phyloP scores from a whole-genome alignment of 768 basidiomycete species.

The Lactifluus volemus region DNA sequence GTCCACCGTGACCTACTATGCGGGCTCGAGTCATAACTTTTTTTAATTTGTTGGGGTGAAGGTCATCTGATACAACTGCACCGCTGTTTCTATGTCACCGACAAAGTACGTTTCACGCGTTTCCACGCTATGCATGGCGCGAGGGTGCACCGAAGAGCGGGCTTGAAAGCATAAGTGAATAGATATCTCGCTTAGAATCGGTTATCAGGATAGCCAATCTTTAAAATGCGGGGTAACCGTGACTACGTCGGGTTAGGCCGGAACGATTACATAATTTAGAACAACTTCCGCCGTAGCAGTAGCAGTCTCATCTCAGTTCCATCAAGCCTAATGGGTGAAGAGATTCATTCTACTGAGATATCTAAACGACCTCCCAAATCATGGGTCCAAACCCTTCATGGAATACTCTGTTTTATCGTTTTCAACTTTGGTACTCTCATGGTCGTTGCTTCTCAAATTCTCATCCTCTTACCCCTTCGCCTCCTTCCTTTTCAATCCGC shows the following conservation, averaged over 20 bases:
- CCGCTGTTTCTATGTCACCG: neutral
- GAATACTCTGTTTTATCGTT: constrained; percentile 42
- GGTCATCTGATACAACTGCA: neutral
- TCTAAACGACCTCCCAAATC: constrained; percentile 41
- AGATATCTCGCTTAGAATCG: too few relatives aligned
- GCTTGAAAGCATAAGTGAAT: neutral
- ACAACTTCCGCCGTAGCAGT: too few relatives aligned
- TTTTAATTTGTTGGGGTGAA: too few relatives aligned
- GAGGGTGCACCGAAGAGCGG: neutral
- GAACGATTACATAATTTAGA: too few relatives aligned
- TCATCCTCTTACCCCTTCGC: constrained; percentile 58
- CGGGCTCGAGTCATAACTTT: too few relatives aligned
- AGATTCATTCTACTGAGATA: constrained; percentile 40
- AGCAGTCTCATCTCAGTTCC: too few relatives aligned
- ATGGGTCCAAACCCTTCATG: constrained; percentile 44
- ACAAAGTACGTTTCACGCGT: neutral
- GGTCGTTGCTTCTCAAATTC: constrained; percentile 65
- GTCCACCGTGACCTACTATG: too few relatives aligned
- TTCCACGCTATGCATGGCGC: neutral
- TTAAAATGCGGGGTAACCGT: too few relatives aligned
- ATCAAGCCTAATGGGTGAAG: too few relatives aligned
- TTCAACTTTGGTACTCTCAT: constrained; percentile 61
- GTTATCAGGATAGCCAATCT: too few relatives aligned
- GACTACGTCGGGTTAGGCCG: too few relatives aligned
- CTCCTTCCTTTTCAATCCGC: constrained; percentile 53